phyloP scores from a whole-genome alignment of 1,139 yeast genomes.

The Debaryomycetaceae sp. region DNA sequence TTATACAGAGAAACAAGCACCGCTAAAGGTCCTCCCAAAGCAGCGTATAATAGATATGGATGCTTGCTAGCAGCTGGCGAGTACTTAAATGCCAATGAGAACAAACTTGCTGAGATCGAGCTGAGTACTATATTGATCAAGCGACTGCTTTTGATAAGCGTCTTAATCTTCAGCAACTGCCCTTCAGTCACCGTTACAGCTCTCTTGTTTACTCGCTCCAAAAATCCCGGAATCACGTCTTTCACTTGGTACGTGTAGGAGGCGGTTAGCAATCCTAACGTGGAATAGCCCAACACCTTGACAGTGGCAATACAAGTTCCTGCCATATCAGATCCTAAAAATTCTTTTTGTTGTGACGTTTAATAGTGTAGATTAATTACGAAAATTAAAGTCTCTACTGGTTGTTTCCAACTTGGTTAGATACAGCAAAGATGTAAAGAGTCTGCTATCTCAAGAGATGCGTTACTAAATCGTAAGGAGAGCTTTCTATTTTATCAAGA shows the following conservation, averaged over 20 bases:
- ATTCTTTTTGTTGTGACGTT: neutral
- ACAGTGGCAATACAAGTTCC: conserved; percentile 50
- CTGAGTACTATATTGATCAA: conserved; percentile 30
- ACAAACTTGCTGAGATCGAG: conserved; percentile 35
- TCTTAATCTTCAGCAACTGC: conserved; percentile 12
- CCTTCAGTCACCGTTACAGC: conserved; percentile 9
- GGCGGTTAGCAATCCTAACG: conserved; percentile 49
- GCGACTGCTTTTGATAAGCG: conserved; percentile 23
- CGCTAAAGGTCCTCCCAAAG: conserved; percentile 45
- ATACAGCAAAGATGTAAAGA: neutral
- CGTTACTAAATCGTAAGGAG: neutral
- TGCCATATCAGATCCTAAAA: conserved; percentile 19
- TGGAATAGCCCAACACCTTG: conserved; percentile 50
- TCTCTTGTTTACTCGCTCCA: conserved; percentile 22
- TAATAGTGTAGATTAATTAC: neutral
- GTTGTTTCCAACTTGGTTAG: neutral
- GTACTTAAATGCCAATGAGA: conserved; percentile 39
- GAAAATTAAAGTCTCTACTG: neutral
- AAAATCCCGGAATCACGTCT: conserved; percentile 32
- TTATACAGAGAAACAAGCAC: conserved; percentile 23
- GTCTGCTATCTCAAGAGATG: neutral
- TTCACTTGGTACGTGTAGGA: conserved; percentile 38
- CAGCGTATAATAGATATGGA: conserved; percentile 56
- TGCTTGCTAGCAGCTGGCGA: conserved; percentile 47
- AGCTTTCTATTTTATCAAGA: neutral